These are phyloP conservation scores for Delonix regia DNA, from an alignment of 306 rosid genomes.

Conservation along the genomic window DNA sequence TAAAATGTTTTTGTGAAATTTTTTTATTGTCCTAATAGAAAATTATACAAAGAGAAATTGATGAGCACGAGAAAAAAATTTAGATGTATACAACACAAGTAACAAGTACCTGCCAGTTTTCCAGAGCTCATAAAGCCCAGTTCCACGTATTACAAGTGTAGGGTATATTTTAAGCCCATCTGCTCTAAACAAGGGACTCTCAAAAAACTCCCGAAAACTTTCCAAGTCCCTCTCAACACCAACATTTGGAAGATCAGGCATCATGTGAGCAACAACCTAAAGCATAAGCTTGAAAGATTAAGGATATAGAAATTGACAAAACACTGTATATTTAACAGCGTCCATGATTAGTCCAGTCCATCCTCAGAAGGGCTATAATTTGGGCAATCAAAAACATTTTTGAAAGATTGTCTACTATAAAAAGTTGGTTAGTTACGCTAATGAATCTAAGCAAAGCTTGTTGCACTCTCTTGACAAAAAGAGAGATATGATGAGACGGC, in stretches of 20 bases:
- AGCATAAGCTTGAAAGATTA: slow-evolving; percentile 24
- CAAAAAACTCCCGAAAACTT: slow-evolving; percentile 93
- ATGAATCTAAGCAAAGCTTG: slow-evolving; percentile 21
- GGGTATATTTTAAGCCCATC: slow-evolving; percentile 99
- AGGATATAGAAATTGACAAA: slow-evolving; percentile 22
- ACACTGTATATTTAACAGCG: slow-evolving; percentile 1
- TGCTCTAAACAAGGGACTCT: slow-evolving; percentile 89
- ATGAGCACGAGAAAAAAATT: background rate
- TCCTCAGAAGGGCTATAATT: slow-evolving; percentile 12
- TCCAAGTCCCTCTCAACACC: slow-evolving; percentile 99
- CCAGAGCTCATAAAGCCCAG: slow-evolving; percentile 99
- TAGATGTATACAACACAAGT: slow-evolving; percentile 4
- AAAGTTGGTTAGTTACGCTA: background rate
- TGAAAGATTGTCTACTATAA: background rate
- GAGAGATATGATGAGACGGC: slow-evolving; percentile 10
- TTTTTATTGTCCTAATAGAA: slow-evolving; percentile 24
- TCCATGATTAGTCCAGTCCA: slow-evolving; percentile 14
- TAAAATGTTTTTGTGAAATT: slow-evolving; percentile 39
- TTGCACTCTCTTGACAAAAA: slow-evolving; percentile 11
- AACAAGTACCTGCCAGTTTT: slow-evolving; percentile 87
- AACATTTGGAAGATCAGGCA: slow-evolving; percentile 99
- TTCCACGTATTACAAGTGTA: slow-evolving; percentile 96
- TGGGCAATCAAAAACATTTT: slow-evolving; percentile 10
- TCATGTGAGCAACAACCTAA: slow-evolving; percentile 99
- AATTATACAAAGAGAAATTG: background rate